Percentiles rank a stretch among this genome's conserved stretches.
These are phyloP conservation scores for Zalaria obscura DNA, from an alignment of 2,329 filamentous ascomycete species.

Conservation along the genomic window DNA sequence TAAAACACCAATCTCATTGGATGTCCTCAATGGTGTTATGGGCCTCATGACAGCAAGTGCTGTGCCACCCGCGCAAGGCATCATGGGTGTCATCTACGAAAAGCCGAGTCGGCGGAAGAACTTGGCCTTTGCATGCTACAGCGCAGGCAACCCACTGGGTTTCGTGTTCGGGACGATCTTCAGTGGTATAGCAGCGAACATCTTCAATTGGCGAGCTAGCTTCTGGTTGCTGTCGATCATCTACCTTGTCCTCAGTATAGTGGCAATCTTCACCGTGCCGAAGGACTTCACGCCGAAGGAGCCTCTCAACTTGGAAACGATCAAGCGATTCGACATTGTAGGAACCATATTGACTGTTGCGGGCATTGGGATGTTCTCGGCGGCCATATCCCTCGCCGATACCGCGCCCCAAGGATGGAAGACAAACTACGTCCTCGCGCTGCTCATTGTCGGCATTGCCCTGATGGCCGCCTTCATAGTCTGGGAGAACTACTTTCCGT, in stretches of 20 bases:
- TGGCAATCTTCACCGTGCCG: constrained; percentile 49
- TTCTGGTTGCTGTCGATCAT: constrained; percentile 51
- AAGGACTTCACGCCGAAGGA: constrained; percentile 34
- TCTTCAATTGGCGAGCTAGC: constrained; percentile 49
- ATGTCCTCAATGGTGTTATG: constrained; percentile 48
- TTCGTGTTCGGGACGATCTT: constrained; percentile 46
- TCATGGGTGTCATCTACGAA: constrained; percentile 50
- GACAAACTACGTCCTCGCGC: constrained; percentile 45
- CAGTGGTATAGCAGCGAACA: constrained; percentile 45
- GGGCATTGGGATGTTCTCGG: constrained; percentile 52
- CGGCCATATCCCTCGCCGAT: constrained; percentile 39
- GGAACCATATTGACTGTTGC: constrained; percentile 47
- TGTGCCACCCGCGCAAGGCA: constrained; percentile 49
- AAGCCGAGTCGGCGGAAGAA: constrained; percentile 49
- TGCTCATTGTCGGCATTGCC: constrained; percentile 45
- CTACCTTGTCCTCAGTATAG: constrained; percentile 43
- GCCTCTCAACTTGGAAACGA: constrained; percentile 28
- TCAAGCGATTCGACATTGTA: constrained; percentile 46
- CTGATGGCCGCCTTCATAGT: constrained; percentile 43
- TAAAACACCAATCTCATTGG: constrained; percentile 42
- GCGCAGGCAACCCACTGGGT: constrained; percentile 42
- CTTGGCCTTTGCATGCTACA: constrained; percentile 48
- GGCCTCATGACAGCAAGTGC: constrained; percentile 51
- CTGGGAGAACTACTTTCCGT: constrained; percentile 43
- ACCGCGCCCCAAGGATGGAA: constrained; percentile 49